Percentiles rank a stretch among this genome's conserved stretches.
Evolutionary conservation across 129 eudicot species (phyloP).

Genomic region (Ambrosia artemisiifolia): DNA sequence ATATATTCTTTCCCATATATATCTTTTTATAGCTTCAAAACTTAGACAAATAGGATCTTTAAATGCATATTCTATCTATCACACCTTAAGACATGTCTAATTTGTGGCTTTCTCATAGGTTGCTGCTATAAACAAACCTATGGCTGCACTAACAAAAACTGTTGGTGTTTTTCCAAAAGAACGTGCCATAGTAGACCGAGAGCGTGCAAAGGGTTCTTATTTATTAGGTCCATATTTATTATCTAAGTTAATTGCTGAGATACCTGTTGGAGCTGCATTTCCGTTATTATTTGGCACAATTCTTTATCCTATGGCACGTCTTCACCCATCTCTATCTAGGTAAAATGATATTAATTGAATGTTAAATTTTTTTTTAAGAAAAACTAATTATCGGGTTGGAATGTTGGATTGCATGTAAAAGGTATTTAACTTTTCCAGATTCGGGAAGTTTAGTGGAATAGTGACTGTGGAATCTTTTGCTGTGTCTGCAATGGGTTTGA

Average conservation of each 20-base stretch:
- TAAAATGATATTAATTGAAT: constrained; percentile 11
- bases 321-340: constrained; percentile 89
- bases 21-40: not conserved
- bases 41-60: not conserved
- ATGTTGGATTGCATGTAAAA: not conserved
- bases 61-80: not conserved
- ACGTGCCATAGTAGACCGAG: constrained; percentile 97
- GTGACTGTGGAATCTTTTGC: constrained; percentile 92
- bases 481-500: constrained; percentile 98
- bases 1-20: not conserved
- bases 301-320: constrained; percentile 96
- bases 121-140: constrained; percentile 98
- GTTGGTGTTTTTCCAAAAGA: constrained; percentile 96
- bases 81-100: not conserved
- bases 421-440: constrained; percentile 41
- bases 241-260: constrained; percentile 89
- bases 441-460: constrained; percentile 88
- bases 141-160: constrained; percentile 99
- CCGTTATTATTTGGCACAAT: constrained; percentile 86
- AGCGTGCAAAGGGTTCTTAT: constrained; percentile 95
- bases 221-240: constrained; percentile 80
- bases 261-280: constrained; percentile 93
- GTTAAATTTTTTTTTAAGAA: not conserved
- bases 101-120: constrained; percentile 42
- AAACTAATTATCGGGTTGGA: not conserved